Percentiles rank a stretch among this genome's conserved stretches.
Conservation (phyloP, 2,329 filamentous ascomycete genomes). For the Clarireedia sp. region DNA sequence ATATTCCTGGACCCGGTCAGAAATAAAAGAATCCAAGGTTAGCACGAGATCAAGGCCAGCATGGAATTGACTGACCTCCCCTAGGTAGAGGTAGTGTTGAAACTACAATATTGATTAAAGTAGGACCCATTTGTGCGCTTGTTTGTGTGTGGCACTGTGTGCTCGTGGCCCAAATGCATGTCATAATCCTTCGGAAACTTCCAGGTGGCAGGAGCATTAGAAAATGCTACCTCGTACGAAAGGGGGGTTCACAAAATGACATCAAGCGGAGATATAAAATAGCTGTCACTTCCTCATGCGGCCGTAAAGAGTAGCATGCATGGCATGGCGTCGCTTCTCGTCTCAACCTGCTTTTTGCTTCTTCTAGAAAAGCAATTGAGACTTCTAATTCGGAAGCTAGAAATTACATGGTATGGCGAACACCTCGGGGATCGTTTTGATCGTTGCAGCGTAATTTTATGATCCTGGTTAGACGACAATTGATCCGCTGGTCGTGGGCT, state of each 20-base stretch:
- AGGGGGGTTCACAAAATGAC: not conserved
- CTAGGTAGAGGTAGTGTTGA: not conserved
- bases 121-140: not conserved
- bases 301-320: not conserved
- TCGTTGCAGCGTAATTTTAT: too few relatives aligned
- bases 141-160: too few relatives aligned
- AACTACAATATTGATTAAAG: not conserved
- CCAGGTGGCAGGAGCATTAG: not conserved
- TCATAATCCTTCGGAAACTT: not conserved
- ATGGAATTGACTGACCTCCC: not conserved
- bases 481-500: conserved; percentile 9
- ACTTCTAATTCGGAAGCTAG: not conserved
- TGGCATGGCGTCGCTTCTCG: too few relatives aligned
- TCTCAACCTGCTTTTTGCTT: not conserved
- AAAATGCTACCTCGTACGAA: not conserved
- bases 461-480: not conserved
- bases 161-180: not conserved
- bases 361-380: conserved; percentile 6
- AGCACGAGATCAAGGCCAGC: too few relatives aligned
- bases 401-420: not conserved
- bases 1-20: too few relatives aligned
- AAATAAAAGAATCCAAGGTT: too few relatives aligned
- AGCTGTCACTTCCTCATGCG: too few relatives aligned
- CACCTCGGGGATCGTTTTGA: conserved; percentile 8
- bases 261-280: conserved; percentile 3